Base-by-base conservation (phyloP, 345 rosid genomes). In the Eucalyptus brandiana region DNA sequence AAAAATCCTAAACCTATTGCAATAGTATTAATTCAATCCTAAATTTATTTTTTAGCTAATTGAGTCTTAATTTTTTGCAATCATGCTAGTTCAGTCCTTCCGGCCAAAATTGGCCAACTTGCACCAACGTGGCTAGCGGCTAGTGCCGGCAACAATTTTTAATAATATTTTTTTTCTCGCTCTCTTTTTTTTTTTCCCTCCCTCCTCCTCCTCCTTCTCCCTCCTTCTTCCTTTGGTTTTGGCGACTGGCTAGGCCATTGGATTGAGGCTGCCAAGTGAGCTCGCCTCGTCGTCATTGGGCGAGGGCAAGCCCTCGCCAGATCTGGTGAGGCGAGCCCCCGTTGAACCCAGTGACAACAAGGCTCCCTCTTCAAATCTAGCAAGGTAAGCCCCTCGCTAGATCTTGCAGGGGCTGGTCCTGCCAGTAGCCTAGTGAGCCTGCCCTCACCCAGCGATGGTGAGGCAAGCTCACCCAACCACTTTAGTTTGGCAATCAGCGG, bases 401-500 rank as follows among this genome's bases (percentile, higher is more conserved):
- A 51, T 51, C 9, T 4, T 0, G 8, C 9, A 1, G 0, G 21
- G 23, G 56, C 56, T 51, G 18, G 56, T 0, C 23, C 2, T 3
- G 0, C 1, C 0, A 51, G 0, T 51, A 51, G 56, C 56, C 56
- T 51, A 18, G 2, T 0, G 1, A 51, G 23, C 56, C 18, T 0
- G 54, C 23, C 21, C 23, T 51, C 0, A 0, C 54, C 23, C 2
- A 18, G 4, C 0, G 4, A 1, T 18, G 54, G 23, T 2, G 1
- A 51, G 54, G 54, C 9, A 1, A 51, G 54, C 54, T 17, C 4
- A 0, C 54, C 54, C 21, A 17, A 51, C 0, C 4, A 0, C 54
- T 0, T 50, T 1, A 6, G 2, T 50, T 50, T 0, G 0, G 0
- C 0, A 8, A 51, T 2, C 4, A 0, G 1, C 4, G 4, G 0